A percentile compares a stretch with the other conserved stretches of the same genome.
Conservation (phyloP, 345 rosid genomes). For the Corchorus capsularis region DNA sequence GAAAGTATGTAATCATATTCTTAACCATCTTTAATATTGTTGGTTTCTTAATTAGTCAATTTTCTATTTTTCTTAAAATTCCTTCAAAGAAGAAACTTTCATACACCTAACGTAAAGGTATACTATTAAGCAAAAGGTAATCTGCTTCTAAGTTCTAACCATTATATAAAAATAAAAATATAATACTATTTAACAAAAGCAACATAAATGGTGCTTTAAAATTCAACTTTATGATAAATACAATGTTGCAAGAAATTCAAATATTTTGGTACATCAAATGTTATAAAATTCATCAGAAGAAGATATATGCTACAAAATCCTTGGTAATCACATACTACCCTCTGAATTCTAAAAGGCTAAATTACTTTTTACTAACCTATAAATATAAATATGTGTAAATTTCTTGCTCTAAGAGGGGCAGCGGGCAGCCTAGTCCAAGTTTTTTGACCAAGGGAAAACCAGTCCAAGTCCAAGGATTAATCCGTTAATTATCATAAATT, state of each 20-base stretch:
- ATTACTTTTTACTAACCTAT: not conserved
- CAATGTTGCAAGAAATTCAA: too few relatives aligned
- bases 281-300: not conserved
- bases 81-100: too few relatives aligned
- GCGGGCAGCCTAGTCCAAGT: not conserved
- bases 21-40: too few relatives aligned
- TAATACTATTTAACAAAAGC: too few relatives aligned
- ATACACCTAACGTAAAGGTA: not conserved
- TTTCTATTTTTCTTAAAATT: too few relatives aligned
- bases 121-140: too few relatives aligned
- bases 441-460: not conserved
- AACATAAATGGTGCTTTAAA: not conserved
- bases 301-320: not conserved
- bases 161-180: not conserved
- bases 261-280: not conserved
- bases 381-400: not conserved
- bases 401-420: not conserved
- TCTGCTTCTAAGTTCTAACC: not conserved
- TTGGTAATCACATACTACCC: not conserved
- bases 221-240: not conserved
- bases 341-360: not conserved
- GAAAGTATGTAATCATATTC: too few relatives aligned
- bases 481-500: too few relatives aligned
- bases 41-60: too few relatives aligned
- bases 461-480: not conserved